A percentile compares a stretch with the other conserved stretches of the same genome.
These are phyloP conservation scores for Zygoascus meyerae DNA, from an alignment of 1,139 yeast genomes.

Conservation along the genomic window DNA sequence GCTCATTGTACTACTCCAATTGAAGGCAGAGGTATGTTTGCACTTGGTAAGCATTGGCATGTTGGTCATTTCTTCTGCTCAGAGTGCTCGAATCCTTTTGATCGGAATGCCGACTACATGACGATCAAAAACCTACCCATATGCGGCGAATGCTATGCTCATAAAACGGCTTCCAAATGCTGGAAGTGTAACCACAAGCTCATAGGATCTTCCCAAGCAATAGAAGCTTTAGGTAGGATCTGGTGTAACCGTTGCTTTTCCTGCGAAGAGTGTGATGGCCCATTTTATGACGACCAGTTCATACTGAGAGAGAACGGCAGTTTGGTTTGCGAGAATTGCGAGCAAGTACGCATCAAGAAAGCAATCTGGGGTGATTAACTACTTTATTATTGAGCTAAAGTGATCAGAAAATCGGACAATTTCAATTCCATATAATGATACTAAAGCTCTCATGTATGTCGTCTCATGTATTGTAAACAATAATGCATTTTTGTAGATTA, in stretches of 20 bases:
- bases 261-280: constrained; percentile 31
- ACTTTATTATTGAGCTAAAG: too few relatives aligned
- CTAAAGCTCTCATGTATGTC: neutral
- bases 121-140: constrained; percentile 26
- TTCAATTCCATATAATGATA: neutral
- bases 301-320: constrained; percentile 33
- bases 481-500: constrained; percentile 6
- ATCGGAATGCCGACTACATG: constrained; percentile 23
- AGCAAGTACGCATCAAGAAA: constrained; percentile 23
- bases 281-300: constrained; percentile 29
- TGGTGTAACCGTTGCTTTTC: constrained; percentile 33
- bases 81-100: constrained; percentile 29
- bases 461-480: constrained; percentile 1
- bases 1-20: constrained; percentile 32
- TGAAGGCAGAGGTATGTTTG: constrained; percentile 30
- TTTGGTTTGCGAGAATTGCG: constrained; percentile 31
- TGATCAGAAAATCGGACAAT: too few relatives aligned
- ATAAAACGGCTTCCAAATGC: constrained; percentile 29
- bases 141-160: constrained; percentile 28
- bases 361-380: constrained; percentile 24
- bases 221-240: constrained; percentile 31
- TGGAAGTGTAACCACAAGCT: constrained; percentile 31
- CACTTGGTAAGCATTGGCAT: constrained; percentile 32
- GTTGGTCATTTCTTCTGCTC: constrained; percentile 34
- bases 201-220: constrained; percentile 23